These are phyloP conservation scores for Arthrobotrys entomopaga DNA, from an alignment of 2,329 filamentous ascomycete species.

Conservation along the genomic window DNA sequence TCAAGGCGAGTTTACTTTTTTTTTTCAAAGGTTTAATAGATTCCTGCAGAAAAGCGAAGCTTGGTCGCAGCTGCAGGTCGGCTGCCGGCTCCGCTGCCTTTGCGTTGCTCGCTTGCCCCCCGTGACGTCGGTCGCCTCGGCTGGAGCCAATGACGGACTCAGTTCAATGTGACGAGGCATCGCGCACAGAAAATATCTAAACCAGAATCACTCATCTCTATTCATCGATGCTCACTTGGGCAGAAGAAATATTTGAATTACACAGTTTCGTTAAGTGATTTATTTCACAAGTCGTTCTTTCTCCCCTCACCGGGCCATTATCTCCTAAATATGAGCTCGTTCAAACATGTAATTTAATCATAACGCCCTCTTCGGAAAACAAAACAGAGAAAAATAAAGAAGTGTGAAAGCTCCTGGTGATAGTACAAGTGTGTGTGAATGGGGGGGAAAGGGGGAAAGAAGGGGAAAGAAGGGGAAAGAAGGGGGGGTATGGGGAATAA, in stretches of 20 bases:
- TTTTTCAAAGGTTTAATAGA: neutral
- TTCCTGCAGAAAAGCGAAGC: neutral
- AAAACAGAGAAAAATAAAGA: too few relatives aligned
- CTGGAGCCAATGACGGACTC: neutral
- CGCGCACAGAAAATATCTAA: too few relatives aligned
- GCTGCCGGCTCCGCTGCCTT: neutral
- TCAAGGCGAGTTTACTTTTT: neutral
- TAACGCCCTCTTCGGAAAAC: constrained; percentile 13
- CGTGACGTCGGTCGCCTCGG: neutral
- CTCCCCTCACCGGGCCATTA: too few relatives aligned
- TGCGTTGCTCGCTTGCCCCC: neutral
- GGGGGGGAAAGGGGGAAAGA: neutral
- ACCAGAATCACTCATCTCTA: too few relatives aligned
- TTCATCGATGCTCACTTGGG: too few relatives aligned
- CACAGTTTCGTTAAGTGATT: too few relatives aligned
- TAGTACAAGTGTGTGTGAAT: constrained; percentile 8
- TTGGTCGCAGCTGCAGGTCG: neutral
- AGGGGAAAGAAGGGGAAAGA: neutral
- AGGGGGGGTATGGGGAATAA: neutral
- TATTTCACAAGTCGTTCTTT: too few relatives aligned
- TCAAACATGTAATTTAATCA: neutral
- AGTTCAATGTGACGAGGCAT: too few relatives aligned
- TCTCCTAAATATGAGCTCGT: too few relatives aligned
- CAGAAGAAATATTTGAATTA: too few relatives aligned
- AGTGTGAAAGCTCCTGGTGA: constrained; percentile 4